A percentile compares a stretch with the other conserved stretches of the same genome.
Conservation (phyloP, 305 asterid species). For the Solanum hybrid region DNA sequence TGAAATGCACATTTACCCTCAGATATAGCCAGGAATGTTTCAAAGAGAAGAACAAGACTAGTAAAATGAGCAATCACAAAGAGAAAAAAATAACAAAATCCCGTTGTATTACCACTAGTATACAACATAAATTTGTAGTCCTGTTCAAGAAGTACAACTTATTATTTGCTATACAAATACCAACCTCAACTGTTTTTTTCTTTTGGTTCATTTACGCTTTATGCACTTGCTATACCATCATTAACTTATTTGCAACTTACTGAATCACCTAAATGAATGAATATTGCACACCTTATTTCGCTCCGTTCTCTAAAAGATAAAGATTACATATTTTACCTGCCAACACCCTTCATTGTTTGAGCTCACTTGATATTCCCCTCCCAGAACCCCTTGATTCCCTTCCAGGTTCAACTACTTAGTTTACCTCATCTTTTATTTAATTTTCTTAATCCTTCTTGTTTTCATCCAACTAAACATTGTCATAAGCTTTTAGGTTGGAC, state of each 20-base stretch:
- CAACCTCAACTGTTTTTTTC: not conserved
- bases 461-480: not conserved
- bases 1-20: not conserved
- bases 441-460: not conserved
- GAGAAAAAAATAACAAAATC: not conserved
- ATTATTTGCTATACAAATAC: not conserved
- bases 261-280: not conserved
- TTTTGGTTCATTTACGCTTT: not conserved
- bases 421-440: not conserved
- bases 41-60: not conserved
- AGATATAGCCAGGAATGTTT: not conserved
- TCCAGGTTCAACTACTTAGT: not conserved
- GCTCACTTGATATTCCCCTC: not conserved
- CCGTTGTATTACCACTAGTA: not conserved
- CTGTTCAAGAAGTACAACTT: not conserved
- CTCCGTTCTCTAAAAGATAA: not conserved
- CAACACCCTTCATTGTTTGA: not conserved
- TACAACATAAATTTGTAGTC: not conserved
- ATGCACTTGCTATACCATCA: not conserved
- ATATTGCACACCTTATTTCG: not conserved
- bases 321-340: not conserved
- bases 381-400: not conserved
- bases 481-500: not conserved
- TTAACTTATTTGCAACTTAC: not conserved
- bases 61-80: not conserved